Percentiles rank a stretch among this genome's conserved stretches.
Evolutionary conservation across 805 yeast species (phyloP).

Genomic region (Pichia ethanolica): DNA sequence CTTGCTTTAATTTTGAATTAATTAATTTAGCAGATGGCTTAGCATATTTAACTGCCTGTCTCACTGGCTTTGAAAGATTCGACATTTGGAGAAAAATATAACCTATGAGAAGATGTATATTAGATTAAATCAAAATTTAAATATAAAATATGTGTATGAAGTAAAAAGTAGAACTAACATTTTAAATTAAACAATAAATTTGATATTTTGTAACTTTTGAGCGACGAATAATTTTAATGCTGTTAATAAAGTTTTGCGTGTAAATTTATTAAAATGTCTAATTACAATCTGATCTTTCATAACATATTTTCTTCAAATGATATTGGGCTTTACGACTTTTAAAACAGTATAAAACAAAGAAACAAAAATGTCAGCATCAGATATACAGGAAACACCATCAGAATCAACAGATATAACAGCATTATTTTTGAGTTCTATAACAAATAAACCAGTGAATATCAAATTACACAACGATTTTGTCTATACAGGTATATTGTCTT

Average conservation of each 20-base stretch:
- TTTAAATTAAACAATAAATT: no score
- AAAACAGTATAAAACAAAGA: not conserved
- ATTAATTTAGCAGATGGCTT: constrained; percentile 20
- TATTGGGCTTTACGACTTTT: not conserved
- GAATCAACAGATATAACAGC: constrained; percentile 9
- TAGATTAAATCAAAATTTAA: no score
- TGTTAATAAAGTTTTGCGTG: no score
- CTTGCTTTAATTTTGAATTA: constrained; percentile 19
- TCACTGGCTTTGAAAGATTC: not conserved
- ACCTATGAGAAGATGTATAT: no score
- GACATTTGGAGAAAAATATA: not conserved
- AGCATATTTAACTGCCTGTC: constrained; percentile 6
- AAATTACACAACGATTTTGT: constrained; percentile 83
- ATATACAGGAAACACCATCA: not conserved
- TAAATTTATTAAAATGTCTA: no score
- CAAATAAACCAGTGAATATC: constrained; percentile 74
- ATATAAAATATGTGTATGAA: no score
- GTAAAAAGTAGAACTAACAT: no score
- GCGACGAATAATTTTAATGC: no score
- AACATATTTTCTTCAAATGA: no score
- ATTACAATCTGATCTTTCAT: no score
- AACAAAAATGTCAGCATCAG: not conserved
- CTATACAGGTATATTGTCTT: constrained; percentile 57
- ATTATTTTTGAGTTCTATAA: constrained; percentile 65
- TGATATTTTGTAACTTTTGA: no score